Base-by-base conservation (phyloP, 116 monocot species). In the Iris pallida region DNA sequence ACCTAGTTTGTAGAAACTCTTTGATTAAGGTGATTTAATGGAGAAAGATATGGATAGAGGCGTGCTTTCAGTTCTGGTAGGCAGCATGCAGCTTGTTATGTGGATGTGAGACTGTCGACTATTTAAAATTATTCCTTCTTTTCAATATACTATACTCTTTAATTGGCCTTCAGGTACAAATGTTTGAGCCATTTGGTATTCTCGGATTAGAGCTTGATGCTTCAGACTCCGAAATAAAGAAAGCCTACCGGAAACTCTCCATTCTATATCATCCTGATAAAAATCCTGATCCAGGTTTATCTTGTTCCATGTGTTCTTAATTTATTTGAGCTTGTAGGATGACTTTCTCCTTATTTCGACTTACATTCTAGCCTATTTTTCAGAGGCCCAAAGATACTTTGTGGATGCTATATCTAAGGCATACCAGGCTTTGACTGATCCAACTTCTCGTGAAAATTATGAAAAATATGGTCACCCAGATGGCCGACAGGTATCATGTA, bases 231-330 rank as follows among this genome's bases (percentile, higher is more conserved):
- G 94, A 95, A 75, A 90, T 95, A 77, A 95, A 90, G 70, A 95
- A 95, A 71, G 83, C 94, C 59, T 90, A 95, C 63, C 61, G 94
- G 57, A 90, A 79, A 47, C 90, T 90, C 18, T 95, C 94, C 5
- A 85, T 95, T 74, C 80, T 79, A 64, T 95, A 90, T 65, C 94
- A 95, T 75, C 90, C 90, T 56, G 94, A 95, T 69, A 95, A 95
- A 83, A 95, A 90, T 76, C 90, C 94, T 61, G 94, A 95, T 78
- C 94, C 90, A 83, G 94, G 94, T 94, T 66, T 19, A 51, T 68
- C 12, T 8, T 77, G 30, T 17, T 74, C 40, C 54, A 53, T 70
- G 58, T 40, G 17, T 65, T 66, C 12, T 49, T 42, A 12, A 9
- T 55, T 9, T 13, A 45, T 63, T 4, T 63, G 45, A 12, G 17